Conservation (phyloP, 495 filamentous ascomycete genomes). For the Tetracladium setigerum region DNA sequence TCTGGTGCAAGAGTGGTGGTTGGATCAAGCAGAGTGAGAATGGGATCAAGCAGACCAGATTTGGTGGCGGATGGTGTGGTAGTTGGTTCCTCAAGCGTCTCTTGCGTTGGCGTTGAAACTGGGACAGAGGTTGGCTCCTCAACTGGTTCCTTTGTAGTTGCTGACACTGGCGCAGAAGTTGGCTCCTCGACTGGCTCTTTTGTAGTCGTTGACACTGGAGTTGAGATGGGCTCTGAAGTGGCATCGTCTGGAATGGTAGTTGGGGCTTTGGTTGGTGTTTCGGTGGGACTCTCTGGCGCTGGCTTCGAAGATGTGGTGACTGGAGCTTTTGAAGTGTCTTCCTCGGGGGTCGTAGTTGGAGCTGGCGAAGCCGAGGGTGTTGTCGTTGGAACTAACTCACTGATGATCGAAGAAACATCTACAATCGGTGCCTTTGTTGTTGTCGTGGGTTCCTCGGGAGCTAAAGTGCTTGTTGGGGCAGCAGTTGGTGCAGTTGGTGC, state of each 20-base stretch:
- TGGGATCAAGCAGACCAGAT: not conserved
- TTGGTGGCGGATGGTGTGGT: not conserved
- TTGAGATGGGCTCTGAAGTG: constrained; percentile 17
- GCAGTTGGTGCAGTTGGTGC: constrained; percentile 10
- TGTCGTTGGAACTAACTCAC: not conserved
- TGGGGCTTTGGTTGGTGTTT: not conserved
- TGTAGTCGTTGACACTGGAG: not conserved
- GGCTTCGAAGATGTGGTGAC: constrained; percentile 1
- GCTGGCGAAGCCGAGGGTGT: not conserved
- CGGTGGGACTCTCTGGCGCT: constrained; percentile 9
- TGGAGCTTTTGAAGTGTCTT: not conserved
- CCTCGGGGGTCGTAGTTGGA: constrained; percentile 1
- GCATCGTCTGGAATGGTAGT: constrained; percentile 2
- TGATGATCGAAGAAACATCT: not conserved
- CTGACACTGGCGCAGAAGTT: not conserved
- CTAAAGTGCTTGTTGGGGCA: constrained; percentile 22
- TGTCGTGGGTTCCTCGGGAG: constrained; percentile 20
- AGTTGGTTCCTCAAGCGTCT: not conserved
- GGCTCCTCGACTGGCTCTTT: not conserved
- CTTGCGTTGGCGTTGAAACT: not conserved
- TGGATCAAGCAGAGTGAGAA: not conserved
- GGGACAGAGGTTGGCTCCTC: not conserved
- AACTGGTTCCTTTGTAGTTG: not conserved
- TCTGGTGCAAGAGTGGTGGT: not conserved
- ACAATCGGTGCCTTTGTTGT: not conserved